Evolutionary conservation across 371 early-diverging fungal species (phyloP).

Genomic region (Mucor racemosus): DNA sequence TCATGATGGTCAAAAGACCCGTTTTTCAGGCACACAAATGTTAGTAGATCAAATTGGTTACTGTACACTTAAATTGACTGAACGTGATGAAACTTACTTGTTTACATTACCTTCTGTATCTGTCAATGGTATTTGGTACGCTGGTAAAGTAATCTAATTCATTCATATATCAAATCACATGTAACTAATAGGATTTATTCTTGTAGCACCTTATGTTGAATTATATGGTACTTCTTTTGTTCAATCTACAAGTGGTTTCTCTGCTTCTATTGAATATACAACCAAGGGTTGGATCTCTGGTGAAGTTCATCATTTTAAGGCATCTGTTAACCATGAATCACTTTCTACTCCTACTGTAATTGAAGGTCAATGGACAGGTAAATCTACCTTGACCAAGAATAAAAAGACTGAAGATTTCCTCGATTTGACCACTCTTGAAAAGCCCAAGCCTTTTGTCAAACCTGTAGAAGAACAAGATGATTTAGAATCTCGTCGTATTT

Average conservation of each 20-base stretch:
- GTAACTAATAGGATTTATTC: constrained; percentile 3
- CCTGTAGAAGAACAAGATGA: constrained; percentile 64
- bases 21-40: constrained; percentile 78
- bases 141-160: constrained; percentile 56
- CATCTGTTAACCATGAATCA: constrained; percentile 50
- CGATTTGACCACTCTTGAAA: constrained; percentile 58
- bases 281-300: constrained; percentile 83
- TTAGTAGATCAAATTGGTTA: constrained; percentile 81
- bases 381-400: constrained; percentile 58
- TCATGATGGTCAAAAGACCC: constrained; percentile 83
- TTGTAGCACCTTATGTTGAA: constrained; percentile 75
- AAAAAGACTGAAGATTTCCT: constrained; percentile 58
- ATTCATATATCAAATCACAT: not conserved
- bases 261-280: constrained; percentile 73
- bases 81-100: constrained; percentile 68
- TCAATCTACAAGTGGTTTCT: constrained; percentile 65
- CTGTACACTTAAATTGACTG: constrained; percentile 61
- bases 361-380: constrained; percentile 73
- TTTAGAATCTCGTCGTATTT: constrained; percentile 76
- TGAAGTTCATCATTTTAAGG: constrained; percentile 82
- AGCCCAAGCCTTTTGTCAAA: constrained; percentile 48
- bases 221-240: constrained; percentile 74
- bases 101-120: constrained; percentile 79
- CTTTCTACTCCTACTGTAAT: constrained; percentile 47
- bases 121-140: constrained; percentile 81